Evolutionary conservation across 2,329 filamentous ascomycete species (phyloP).

Genomic region (Fusarium algeriense): DNA sequence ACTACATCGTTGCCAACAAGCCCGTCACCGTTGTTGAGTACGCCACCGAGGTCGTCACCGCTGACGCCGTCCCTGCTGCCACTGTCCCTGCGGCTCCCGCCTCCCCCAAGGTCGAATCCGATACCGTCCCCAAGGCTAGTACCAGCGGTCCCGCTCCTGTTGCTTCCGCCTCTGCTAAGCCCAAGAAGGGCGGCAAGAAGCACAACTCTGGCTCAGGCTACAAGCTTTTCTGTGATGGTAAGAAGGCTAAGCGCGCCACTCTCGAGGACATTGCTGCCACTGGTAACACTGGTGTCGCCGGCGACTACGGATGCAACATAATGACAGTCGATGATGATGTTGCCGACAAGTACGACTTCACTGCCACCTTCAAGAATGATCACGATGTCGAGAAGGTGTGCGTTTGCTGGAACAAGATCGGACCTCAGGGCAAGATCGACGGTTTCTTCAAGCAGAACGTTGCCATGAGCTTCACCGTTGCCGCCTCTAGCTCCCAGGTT

Average conservation of each 20-base stretch:
- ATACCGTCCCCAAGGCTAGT: conserved; percentile 16
- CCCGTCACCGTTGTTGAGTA: conserved; percentile 47
- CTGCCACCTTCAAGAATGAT: conserved; percentile 56
- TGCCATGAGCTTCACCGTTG: conserved; percentile 58
- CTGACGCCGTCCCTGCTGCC: conserved; percentile 9
- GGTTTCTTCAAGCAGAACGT: conserved; percentile 62
- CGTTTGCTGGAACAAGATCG: conserved; percentile 66
- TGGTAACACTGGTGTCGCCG: conserved; percentile 60
- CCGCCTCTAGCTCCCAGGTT: conserved; percentile 53
- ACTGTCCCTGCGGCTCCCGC: conserved; percentile 7
- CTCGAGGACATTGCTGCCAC: conserved; percentile 59
- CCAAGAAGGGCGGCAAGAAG: conserved; percentile 19
- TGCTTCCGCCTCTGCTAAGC: neutral
- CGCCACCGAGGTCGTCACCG: conserved; percentile 33
- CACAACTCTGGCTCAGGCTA: conserved; percentile 38
- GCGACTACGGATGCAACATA: conserved; percentile 66
- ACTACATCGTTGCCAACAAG: conserved; percentile 54
- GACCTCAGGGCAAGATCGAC: conserved; percentile 57
- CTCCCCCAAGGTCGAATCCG: neutral
- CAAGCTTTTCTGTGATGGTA: conserved; percentile 54
- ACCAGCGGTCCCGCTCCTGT: neutral
- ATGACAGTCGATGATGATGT: conserved; percentile 56
- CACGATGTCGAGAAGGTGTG: conserved; percentile 54
- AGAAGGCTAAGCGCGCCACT: conserved; percentile 60
- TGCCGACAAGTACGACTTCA: conserved; percentile 59